Evolutionary conservation across 352 stramenopile genomes (phyloP).

Genomic region (Elongisporangium anandrum): DNA sequence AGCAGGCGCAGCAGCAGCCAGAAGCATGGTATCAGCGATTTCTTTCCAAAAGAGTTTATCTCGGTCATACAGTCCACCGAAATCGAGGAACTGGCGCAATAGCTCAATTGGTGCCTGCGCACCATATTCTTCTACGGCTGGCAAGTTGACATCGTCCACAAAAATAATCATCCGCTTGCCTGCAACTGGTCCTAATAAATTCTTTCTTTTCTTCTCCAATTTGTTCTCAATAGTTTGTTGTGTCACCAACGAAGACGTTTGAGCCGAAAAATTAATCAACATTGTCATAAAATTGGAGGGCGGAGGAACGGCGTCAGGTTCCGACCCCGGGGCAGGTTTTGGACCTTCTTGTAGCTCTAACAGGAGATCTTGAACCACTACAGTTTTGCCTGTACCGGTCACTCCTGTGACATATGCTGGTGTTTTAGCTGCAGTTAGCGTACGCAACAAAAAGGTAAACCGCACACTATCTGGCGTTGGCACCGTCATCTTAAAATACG

Average conservation of each 20-base stretch:
- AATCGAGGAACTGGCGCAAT: slow-evolving; percentile 93
- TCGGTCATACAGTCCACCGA: slow-evolving; percentile 95
- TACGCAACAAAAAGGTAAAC: slow-evolving; percentile 53
- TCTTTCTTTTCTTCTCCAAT: slow-evolving; percentile 95
- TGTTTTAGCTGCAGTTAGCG: slow-evolving; percentile 53
- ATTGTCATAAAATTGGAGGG: slow-evolving; percentile 65
- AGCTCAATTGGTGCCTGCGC: slow-evolving; percentile 93
- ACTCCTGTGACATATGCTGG: slow-evolving; percentile 89
- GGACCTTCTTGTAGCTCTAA: slow-evolving; percentile 32
- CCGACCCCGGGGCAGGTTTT: slow-evolving; percentile 8
- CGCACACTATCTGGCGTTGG: slow-evolving; percentile 68
- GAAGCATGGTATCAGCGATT: slow-evolving; percentile 90
- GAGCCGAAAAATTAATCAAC: slow-evolving; percentile 90
- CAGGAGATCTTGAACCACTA: slow-evolving; percentile 81
- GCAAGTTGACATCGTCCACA: slow-evolving; percentile 95
- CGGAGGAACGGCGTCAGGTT: background rate
- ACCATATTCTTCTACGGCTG: slow-evolving; percentile 92
- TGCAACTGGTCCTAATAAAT: slow-evolving; percentile 85
- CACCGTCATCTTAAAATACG: slow-evolving; percentile 83
- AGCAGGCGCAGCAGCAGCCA: slow-evolving; percentile 88
- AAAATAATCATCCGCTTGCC: slow-evolving; percentile 91
- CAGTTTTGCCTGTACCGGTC: slow-evolving; percentile 88
- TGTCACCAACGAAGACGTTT: slow-evolving; percentile 88
- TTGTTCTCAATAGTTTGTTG: slow-evolving; percentile 91
- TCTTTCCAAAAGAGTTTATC: slow-evolving; percentile 98